A percentile compares a stretch with the other conserved stretches of the same genome.
Conservation (phyloP, 805 yeast genomes). For the Candida endomychidarum region DNA sequence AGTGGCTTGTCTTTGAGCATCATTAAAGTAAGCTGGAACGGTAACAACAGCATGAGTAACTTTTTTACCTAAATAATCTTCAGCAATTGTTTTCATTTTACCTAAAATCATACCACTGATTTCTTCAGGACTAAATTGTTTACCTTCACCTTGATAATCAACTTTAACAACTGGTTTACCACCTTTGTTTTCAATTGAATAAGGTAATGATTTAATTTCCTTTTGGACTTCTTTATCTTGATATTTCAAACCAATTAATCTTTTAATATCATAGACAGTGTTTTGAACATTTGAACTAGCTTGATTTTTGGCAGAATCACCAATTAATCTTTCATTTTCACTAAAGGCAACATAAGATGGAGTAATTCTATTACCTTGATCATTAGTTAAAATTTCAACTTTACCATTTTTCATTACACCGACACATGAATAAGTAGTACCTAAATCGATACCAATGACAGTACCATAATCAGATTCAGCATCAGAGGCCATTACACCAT, state of each 20-base stretch:
- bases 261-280: slow-evolving; percentile 90
- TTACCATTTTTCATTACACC: slow-evolving; percentile 90
- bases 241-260: slow-evolving; percentile 90
- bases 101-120: slow-evolving; percentile 88
- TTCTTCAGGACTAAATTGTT: slow-evolving; percentile 91
- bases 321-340: slow-evolving; percentile 87
- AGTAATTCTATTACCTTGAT: slow-evolving; percentile 98
- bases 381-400: slow-evolving; percentile 95
- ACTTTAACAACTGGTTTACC: slow-evolving; percentile 83
- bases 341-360: slow-evolving; percentile 96
- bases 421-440: slow-evolving; percentile 93
- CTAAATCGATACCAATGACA: slow-evolving; percentile 76
- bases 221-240: slow-evolving; percentile 74
- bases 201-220: slow-evolving; percentile 68
- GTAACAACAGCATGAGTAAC: slow-evolving; percentile 89
- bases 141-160: slow-evolving; percentile 80
- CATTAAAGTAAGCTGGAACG: slow-evolving; percentile 96
- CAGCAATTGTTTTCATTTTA: slow-evolving; percentile 91
- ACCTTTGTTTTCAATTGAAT: slow-evolving; percentile 68
- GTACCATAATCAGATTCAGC: slow-evolving; percentile 41
- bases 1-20: slow-evolving; percentile 97
- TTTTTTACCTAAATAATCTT: slow-evolving; percentile 63
- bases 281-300: slow-evolving; percentile 91
- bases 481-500: slow-evolving; percentile 18
- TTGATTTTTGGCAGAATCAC: slow-evolving; percentile 97